A percentile compares a stretch with the other conserved stretches of the same genome.
Conservation (phyloP, 2,329 filamentous ascomycete species). For the Apiospora arundinis region DNA sequence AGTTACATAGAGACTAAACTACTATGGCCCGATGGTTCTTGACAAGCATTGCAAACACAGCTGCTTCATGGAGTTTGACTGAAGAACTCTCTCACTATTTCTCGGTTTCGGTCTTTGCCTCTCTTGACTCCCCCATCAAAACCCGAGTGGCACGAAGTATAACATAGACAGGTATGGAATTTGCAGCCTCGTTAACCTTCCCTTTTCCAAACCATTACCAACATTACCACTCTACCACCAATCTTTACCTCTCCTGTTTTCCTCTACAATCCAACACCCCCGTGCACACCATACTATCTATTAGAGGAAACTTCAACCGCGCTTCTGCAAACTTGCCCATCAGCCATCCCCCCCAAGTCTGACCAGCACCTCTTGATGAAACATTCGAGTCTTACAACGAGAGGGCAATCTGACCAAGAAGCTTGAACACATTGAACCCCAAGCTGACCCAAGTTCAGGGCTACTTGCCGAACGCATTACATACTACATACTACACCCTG, state of each 20-base stretch:
- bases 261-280: constrained; percentile 28
- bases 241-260: constrained; percentile 22
- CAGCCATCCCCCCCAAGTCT: constrained; percentile 30
- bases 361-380: constrained; percentile 37
- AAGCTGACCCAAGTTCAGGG: constrained; percentile 35
- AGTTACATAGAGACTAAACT: constrained; percentile 1
- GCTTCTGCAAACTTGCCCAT: constrained; percentile 34
- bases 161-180: constrained; percentile 38
- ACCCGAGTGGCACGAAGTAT: constrained; percentile 37
- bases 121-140: neutral
- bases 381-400: constrained; percentile 42
- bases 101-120: neutral
- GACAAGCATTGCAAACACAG: constrained; percentile 7
- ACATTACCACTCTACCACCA: neutral
- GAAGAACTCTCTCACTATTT: neutral
- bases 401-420: constrained; percentile 33
- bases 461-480: constrained; percentile 32
- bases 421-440: constrained; percentile 31
- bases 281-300: constrained; percentile 25
- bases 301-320: constrained; percentile 25
- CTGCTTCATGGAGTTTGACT: constrained; percentile 1
- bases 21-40: neutral
- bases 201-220: neutral
- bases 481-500: neutral
- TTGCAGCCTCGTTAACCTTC: constrained; percentile 36